Percentiles rank a stretch among this genome's conserved stretches.
These are phyloP conservation scores for Amaranthus palmeri DNA, from an alignment of 148 eudicot genomes.

Conservation along the genomic window DNA sequence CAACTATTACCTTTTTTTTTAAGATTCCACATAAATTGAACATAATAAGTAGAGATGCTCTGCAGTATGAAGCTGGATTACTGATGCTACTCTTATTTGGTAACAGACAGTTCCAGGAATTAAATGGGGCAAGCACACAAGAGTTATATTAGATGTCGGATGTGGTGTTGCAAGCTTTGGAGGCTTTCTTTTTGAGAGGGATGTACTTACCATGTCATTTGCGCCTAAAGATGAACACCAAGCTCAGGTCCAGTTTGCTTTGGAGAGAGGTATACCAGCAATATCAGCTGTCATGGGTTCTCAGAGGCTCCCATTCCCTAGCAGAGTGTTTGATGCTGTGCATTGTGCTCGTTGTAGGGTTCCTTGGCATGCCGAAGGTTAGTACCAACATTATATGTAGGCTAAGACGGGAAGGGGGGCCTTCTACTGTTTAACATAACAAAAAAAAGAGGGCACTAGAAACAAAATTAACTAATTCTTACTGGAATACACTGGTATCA, in stretches of 20 bases:
- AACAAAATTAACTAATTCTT: not conserved
- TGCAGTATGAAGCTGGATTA: not conserved
- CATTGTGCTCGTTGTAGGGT: slow-evolving; percentile 92
- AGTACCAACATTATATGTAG: not conserved
- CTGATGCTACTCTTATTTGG: not conserved
- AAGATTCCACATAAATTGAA: not conserved
- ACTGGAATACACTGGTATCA: not conserved
- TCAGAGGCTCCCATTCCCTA: slow-evolving; percentile 68
- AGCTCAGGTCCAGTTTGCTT: slow-evolving; percentile 86
- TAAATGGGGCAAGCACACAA: slow-evolving; percentile 72
- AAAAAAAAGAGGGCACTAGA: not conserved
- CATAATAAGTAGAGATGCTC: not conserved
- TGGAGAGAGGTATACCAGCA: slow-evolving; percentile 89
- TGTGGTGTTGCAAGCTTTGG: slow-evolving; percentile 93
- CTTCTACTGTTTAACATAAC: not conserved
- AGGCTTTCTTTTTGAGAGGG: slow-evolving; percentile 72
- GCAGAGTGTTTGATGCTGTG: slow-evolving; percentile 67
- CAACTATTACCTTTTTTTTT: too few species aligned
- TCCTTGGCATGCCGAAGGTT: slow-evolving; percentile 90
- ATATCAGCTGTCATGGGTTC: slow-evolving; percentile 90
- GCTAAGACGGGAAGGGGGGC: too few species aligned
- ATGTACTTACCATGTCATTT: slow-evolving; percentile 77
- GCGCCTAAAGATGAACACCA: slow-evolving; percentile 92
- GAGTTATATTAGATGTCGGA: slow-evolving; percentile 80
- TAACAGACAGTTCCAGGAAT: slow-evolving; percentile 63